Base-by-base conservation (phyloP, 768 basidiomycete species). In the Hypsizygus marmoreus region DNA sequence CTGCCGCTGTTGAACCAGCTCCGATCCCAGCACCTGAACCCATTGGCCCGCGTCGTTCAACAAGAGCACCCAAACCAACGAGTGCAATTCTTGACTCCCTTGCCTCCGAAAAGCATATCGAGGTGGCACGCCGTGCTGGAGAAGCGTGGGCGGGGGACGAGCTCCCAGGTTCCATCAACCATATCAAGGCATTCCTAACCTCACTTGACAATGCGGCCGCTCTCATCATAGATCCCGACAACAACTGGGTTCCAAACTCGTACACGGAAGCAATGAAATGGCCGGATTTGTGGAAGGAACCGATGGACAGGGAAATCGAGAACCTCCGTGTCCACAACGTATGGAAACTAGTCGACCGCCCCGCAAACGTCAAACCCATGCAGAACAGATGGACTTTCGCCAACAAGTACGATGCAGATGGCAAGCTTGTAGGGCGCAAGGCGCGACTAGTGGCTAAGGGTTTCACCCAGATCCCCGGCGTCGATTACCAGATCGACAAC, bases 401-500 rank as follows among this genome's bases (percentile, higher is more conserved):
- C 20, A 43, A 48, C 13, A 72, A 72, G 48, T 33, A 45, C 28
- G 56, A 68, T 40, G 49, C 39, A 4, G 20, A 51, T 7, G 65
- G 67, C 13, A 49, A 47, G 2, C 36, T 66, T 20, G 37, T 40
- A 4, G 38, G 54, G 5, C 53, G 62, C 50, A 69, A 70, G 47
- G 51, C 41, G 13, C 35, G 47, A n/a, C 24, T 48, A 24, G 50
- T 52, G 2, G 35, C 50, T n/a, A n/a, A n/a, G n/a, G n/a, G n/a
- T n/a, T n/a, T n/a, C n/a, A n/a, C n/a, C n/a, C n/a, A n/a, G n/a
- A 49, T 58, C 8, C 54, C 55, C 5, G 66, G 72, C 4, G 36
- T 69, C 10, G 64, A 69, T 41, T 69, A 50, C 45, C n/a, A n/a
- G n/a, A 19, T 47, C 20, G 47, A 45, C 7, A 53, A 35, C 8